phyloP scores from a whole-genome alignment of 129 eudicot genomes.

The Centaurea solstitialis region DNA sequence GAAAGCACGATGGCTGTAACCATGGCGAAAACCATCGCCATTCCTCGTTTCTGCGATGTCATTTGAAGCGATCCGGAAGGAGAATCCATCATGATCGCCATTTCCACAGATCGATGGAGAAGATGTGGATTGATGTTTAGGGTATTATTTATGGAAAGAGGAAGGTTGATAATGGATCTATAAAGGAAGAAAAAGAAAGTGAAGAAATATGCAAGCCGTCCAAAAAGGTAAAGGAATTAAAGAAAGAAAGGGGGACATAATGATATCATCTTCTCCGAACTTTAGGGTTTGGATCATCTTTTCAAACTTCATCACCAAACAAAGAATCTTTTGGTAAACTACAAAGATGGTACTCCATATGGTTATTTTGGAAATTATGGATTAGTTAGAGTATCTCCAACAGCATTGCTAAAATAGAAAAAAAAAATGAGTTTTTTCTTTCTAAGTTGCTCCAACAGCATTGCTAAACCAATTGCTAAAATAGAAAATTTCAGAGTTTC shows the following conservation, averaged over 20 bases:
- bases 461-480: too few relatives aligned
- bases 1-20: constrained; percentile 66
- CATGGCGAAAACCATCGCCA: constrained; percentile 70
- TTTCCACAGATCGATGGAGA: too few relatives aligned
- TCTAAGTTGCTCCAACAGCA: too few relatives aligned
- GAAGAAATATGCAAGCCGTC: constrained; percentile 46
- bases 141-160: too few relatives aligned
- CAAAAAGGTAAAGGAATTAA: constrained; percentile 47
- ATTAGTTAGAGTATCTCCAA: too few relatives aligned
- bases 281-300: constrained; percentile 4
- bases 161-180: constrained; percentile 42
- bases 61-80: constrained; percentile 23
- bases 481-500: too few relatives aligned
- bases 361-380: not conserved
- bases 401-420: too few relatives aligned
- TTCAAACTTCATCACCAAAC: constrained; percentile 24
- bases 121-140: too few relatives aligned
- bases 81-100: constrained; percentile 27
- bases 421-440: too few relatives aligned
- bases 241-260: not conserved
- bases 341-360: not conserved
- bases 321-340: constrained; percentile 15
- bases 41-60: constrained; percentile 59
- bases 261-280: constrained; percentile 14
- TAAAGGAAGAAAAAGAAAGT: constrained; percentile 43